phyloP scores from a whole-genome alignment of 1,284 basidiomycete species.

The Rhodofomes roseus region DNA sequence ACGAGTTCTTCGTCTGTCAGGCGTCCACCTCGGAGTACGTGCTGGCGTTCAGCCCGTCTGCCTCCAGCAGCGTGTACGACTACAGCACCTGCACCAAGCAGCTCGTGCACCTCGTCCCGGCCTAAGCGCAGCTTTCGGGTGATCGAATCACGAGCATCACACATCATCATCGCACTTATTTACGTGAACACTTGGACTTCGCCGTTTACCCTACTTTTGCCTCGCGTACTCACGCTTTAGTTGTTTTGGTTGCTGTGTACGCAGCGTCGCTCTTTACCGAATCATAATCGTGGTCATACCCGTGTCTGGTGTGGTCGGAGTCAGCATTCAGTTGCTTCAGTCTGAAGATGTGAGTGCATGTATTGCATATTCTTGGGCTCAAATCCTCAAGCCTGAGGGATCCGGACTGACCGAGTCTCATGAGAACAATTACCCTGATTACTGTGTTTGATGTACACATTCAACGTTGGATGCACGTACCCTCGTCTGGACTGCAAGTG shows the following conservation, averaged over 20 bases:
- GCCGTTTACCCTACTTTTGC: background rate
- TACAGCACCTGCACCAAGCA: conserved; percentile 7
- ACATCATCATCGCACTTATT: background rate
- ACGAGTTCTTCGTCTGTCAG: conserved; percentile 12
- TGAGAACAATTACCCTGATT: no score
- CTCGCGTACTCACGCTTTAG: background rate
- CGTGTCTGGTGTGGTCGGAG: no score
- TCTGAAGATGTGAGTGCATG: no score
- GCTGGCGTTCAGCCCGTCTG: conserved; percentile 7
- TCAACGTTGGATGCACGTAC: no score
- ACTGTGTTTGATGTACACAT: no score
- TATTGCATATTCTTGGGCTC: no score
- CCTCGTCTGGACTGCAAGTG: no score
- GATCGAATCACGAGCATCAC: background rate
- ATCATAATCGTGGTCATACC: no score
- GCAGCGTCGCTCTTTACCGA: background rate
- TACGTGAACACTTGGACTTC: background rate
- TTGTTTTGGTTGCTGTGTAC: background rate
- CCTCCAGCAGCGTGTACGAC: conserved; percentile 5
- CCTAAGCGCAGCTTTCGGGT: background rate
- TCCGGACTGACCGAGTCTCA: no score
- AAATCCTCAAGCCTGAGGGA: no score
- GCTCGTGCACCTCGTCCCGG: background rate
- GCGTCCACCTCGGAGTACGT: background rate
- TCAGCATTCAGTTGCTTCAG: no score